A percentile compares a stretch with the other conserved stretches of the same genome.
These are phyloP conservation scores for Acanthamoeba sp. DNA, from an alignment of 208 protist genomes.

Conservation along the genomic window DNA sequence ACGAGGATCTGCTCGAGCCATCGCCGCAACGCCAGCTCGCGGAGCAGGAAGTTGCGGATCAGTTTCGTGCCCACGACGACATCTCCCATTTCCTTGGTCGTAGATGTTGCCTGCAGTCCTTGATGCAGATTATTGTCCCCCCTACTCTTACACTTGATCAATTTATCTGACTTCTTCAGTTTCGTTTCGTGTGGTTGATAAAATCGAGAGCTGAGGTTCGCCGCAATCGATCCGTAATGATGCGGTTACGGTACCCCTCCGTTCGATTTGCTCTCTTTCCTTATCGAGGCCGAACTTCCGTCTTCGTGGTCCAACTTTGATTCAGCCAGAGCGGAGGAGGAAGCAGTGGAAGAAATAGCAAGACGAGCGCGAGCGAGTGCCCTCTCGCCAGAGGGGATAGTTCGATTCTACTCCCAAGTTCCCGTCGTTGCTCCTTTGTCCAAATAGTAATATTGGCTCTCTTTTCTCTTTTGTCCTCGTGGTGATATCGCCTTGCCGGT, in stretches of 20 bases:
- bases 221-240: background rate
- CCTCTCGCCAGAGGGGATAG: too few relatives aligned
- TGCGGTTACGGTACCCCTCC: background rate
- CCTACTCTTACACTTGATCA: background rate
- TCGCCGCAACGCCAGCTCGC: slow-evolving; percentile 18
- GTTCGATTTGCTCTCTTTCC: background rate
- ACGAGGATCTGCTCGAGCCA: slow-evolving; percentile 31
- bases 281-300: background rate
- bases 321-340: background rate
- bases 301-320: background rate
- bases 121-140: background rate
- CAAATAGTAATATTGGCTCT: background rate
- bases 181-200: background rate
- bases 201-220: background rate
- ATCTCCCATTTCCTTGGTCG: slow-evolving; percentile 31
- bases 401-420: background rate
- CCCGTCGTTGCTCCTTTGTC: too few relatives aligned
- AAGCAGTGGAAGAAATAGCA: background rate
- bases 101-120: background rate
- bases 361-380: background rate
- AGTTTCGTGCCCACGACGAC: slow-evolving; percentile 34
- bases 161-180: background rate
- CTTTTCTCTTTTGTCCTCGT: too few relatives aligned
- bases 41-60: slow-evolving; percentile 31
- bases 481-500: too few relatives aligned